Evolutionary conservation across 331 rosid species (phyloP).

Genomic region (Quercus tomentella): DNA sequence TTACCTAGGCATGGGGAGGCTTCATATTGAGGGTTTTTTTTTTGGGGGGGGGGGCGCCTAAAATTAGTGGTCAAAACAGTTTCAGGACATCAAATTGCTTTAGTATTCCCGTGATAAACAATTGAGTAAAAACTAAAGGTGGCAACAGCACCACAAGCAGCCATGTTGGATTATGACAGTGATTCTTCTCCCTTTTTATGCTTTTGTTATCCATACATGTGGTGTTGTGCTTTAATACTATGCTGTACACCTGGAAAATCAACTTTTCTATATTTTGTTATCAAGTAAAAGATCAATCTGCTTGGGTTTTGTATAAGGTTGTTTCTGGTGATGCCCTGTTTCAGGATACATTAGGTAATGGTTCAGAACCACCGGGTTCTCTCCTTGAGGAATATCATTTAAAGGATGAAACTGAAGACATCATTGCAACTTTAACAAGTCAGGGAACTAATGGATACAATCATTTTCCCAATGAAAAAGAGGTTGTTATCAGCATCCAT

Average conservation of each 20-base stretch:
- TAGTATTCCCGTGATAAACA: background rate
- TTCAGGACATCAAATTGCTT: background rate
- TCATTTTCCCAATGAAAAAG: conserved; percentile 40
- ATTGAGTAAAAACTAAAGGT: background rate
- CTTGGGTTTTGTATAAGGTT: conserved; percentile 24
- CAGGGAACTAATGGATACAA: conserved; percentile 27
- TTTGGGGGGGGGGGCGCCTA: background rate
- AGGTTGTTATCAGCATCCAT: conserved; percentile 38
- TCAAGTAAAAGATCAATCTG: conserved; percentile 21
- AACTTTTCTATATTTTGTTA: background rate
- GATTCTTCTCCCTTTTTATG: background rate
- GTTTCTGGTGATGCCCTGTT: conserved; percentile 29
- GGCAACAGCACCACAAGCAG: background rate
- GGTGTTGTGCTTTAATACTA: no score
- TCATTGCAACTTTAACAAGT: conserved; percentile 18
- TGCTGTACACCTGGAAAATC: background rate
- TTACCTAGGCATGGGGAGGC: background rate
- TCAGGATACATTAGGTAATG: conserved; percentile 40
- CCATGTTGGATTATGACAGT: background rate
- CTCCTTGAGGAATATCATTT: conserved; percentile 73
- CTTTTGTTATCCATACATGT: background rate
- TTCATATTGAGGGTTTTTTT: background rate
- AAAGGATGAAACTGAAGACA: conserved; percentile 36
- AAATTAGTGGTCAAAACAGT: background rate
- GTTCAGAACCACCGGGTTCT: conserved; percentile 36